Base-by-base conservation (phyloP, 257 asterid species). In the Jacaranda mimosifolia region DNA sequence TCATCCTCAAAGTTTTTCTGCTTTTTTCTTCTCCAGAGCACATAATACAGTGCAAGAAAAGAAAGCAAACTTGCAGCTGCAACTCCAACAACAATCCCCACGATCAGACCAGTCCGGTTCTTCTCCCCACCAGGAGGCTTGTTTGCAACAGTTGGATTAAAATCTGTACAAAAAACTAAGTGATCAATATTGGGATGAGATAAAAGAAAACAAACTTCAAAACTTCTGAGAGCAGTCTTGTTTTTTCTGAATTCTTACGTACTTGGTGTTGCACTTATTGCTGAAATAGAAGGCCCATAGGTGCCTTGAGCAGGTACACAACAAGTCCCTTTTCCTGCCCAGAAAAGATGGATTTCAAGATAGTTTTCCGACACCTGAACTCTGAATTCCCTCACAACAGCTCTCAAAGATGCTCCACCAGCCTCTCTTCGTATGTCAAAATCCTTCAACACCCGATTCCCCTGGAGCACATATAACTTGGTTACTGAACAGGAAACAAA, bases 271-370 rank as follows among this genome's bases (percentile, higher is more conserved):
- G 87, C 94, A 51, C 96, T 89, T 60, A 91, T 83, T 7, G 97
- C 98, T 21, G 95, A 88, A 71, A 92, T 84, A 4, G 83, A 82
- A 69, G 98, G 98, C 57, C 98, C 98, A 79, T 89, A 92, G 15
- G 85, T 15, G 45, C 89, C 83, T 81, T 70, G 94, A 26, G 0
- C 8, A 70, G 98, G 98, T 26, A 89, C 90, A 81, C 96, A 89
- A 64, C 96, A 91, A 72, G 98, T 91, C 76, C 97, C 97, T 83
- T 89, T 92, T 72, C 97, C 97, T 6, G 91, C 97, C 97, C 97
- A 92, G 73, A 89, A 88, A 32, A 93, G 83, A 86, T 93, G 98
- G 67, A 93, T 77, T 68, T 93, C 98, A 4, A 93, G 68, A 81
- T 86, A 83, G 79, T 93, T 93, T 73, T 85, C 91, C 19, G 83